phyloP scores from a whole-genome alignment of 352 stramenopile genomes.

The Phytophthora niederhauseri region DNA sequence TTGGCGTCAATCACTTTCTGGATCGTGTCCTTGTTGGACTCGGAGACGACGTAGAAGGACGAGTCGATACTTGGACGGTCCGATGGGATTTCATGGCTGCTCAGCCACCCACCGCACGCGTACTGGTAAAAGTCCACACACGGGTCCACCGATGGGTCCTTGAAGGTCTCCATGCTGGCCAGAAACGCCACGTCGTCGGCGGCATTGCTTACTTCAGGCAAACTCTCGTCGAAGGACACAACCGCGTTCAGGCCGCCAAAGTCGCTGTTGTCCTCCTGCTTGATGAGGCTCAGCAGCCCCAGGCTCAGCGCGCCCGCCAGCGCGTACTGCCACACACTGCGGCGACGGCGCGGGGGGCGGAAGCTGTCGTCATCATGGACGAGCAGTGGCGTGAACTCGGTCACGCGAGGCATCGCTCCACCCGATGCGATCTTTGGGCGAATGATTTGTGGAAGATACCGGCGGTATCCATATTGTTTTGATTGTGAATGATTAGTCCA shows the following conservation, averaged over 20 bases:
- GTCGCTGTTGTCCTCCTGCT: conserved; percentile 20
- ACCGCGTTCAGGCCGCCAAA: conserved; percentile 3
- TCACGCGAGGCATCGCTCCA: conserved; percentile 14
- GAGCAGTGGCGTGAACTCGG: conserved; percentile 43
- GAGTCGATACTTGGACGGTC: conserved; percentile 55
- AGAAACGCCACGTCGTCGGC: conserved; percentile 47
- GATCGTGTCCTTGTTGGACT: conserved; percentile 62
- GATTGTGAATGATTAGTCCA: not conserved
- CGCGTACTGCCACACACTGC: conserved; percentile 26
- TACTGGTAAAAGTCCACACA: conserved; percentile 84
- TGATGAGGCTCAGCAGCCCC: conserved; percentile 25
- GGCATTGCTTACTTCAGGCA: not conserved
- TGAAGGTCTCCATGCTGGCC: conserved; percentile 45
- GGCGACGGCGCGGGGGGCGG: not conserved
- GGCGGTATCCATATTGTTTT: not conserved
- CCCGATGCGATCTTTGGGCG: not conserved
- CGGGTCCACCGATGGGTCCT: conserved; percentile 60
- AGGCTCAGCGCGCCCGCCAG: conserved; percentile 23
- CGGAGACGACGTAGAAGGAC: conserved; percentile 58
- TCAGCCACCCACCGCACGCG: conserved; percentile 75
- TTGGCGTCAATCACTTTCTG: conserved; percentile 51
- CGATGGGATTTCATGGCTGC: conserved; percentile 52
- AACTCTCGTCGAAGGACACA: conserved; percentile 17
- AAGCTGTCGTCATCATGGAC: not conserved
- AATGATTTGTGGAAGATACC: conserved; percentile 7